Evolutionary conservation across 2,329 filamentous ascomycete genomes (phyloP), one percentile per base, ranked within the genome.

Genomic region (Ambrosiella beaveri): DNA sequence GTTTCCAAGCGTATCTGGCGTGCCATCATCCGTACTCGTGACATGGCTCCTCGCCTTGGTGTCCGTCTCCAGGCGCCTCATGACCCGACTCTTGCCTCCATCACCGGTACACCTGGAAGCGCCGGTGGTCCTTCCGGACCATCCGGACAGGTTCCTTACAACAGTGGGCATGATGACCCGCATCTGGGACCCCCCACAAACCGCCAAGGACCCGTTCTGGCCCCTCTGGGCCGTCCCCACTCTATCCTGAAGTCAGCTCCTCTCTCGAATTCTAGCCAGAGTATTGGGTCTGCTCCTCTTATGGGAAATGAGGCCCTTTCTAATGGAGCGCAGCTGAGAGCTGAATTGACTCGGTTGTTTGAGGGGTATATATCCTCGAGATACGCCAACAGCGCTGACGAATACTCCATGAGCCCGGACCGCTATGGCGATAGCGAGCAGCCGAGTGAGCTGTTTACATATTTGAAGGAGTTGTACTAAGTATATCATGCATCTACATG

Each of bases 1-100:
- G 81, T 88, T 1, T 84, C 81, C 5, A 82, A 85, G 63, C 76
- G 85, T 1, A 71, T 90, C 1, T 90, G 86, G 86, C 78, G 79
- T 62, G 87, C 82, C 0, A 81, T 88, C 56, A 76, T 77, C 49
- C 80, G 81, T 0, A 75, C 90, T 41, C 86, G 86, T 64, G 80
- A 86, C 61, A 80, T 87, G 6, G 85, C 82, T 0, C 83, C 84
- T 0, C 78, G 81, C 17, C 76, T 89, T 0, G 85, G 85, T 0
- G 73, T 85, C 17, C 68, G 70, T 15, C 36, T 58, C 13, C 54
- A 47, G 2, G 40, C 58, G 37, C 35, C 44, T 19, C 63, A 65
- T 9, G 64, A 67, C 27, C 56, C 58, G 11, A 19, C 57, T 8
- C 54, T 57, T 2, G 59, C 44, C 2, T 52, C 54, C 3, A 53